phyloP scores from a whole-genome alignment of 2,329 filamentous ascomycete genomes.

The Clarireedia sp. region DNA sequence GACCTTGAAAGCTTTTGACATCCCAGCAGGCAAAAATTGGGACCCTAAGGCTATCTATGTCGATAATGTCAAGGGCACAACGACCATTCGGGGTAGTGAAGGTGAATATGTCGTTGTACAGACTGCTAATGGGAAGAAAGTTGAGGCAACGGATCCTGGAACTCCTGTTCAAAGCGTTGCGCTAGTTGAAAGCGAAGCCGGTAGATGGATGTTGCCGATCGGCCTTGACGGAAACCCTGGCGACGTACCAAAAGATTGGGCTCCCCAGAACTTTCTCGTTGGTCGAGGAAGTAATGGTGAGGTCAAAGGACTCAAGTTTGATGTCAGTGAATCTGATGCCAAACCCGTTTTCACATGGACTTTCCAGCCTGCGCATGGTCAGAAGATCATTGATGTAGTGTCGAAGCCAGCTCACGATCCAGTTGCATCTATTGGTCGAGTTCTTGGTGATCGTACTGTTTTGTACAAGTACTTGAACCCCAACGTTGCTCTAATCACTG shows the following conservation, averaged over 20 bases:
- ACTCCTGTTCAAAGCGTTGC: slow-evolving; percentile 40
- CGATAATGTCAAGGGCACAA: slow-evolving; percentile 45
- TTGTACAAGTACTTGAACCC: slow-evolving; percentile 96
- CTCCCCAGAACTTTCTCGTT: slow-evolving; percentile 47
- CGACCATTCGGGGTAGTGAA: slow-evolving; percentile 31
- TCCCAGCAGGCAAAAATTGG: slow-evolving; percentile 49
- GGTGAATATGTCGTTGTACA: slow-evolving; percentile 55
- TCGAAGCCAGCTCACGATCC: slow-evolving; percentile 70
- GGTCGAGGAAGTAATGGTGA: slow-evolving; percentile 41
- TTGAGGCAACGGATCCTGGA: slow-evolving; percentile 37
- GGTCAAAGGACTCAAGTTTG: slow-evolving; percentile 49
- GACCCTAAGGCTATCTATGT: slow-evolving; percentile 60
- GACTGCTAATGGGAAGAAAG: slow-evolving; percentile 41
- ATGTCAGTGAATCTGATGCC: slow-evolving; percentile 34
- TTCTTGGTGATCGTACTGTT: slow-evolving; percentile 85
- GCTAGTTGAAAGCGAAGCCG: slow-evolving; percentile 43
- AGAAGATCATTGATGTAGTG: slow-evolving; percentile 62
- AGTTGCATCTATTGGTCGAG: slow-evolving; percentile 88
- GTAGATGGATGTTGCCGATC: slow-evolving; percentile 47
- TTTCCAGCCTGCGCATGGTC: slow-evolving; percentile 57
- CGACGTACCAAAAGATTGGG: slow-evolving; percentile 37
- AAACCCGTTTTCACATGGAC: slow-evolving; percentile 57
- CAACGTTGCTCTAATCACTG: slow-evolving; percentile 71
- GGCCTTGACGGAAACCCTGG: slow-evolving; percentile 41
- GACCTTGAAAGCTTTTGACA: slow-evolving; percentile 57